Evolutionary conservation across 805 yeast species (phyloP).

Genomic region (Schwanniomyces yamadae): DNA sequence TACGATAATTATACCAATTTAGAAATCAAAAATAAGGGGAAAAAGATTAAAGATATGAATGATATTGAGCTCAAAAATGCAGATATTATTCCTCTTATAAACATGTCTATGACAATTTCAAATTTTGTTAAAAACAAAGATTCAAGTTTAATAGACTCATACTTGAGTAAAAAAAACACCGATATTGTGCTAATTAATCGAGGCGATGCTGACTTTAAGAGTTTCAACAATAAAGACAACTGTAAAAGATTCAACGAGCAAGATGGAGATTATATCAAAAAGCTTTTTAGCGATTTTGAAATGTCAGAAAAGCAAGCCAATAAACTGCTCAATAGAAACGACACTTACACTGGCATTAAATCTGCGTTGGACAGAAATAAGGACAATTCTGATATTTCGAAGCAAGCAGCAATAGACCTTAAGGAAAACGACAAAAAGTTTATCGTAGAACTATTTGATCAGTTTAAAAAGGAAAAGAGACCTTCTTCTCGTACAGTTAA

Average conservation of each 20-base stretch:
- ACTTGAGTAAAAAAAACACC: slow-evolving; percentile 12
- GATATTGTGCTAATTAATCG: background rate
- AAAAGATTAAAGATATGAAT: slow-evolving; percentile 18
- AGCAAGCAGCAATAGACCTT: background rate
- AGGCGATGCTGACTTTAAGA: too few species aligned
- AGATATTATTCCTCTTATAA: slow-evolving; percentile 43
- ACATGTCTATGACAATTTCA: slow-evolving; percentile 51
- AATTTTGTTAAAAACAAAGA: slow-evolving; percentile 50
- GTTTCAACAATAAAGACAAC: too few species aligned
- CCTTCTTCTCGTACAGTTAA: background rate
- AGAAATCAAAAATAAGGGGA: slow-evolving; percentile 20
- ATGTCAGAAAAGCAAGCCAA: too few species aligned
- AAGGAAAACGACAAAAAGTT: slow-evolving; percentile 17
- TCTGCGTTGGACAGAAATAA: too few species aligned
- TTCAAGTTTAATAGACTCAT: slow-evolving; percentile 32
- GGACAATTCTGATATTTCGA: too few species aligned
- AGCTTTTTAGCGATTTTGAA: slow-evolving; percentile 19
- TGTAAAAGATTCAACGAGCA: background rate
- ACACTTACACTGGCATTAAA: too few species aligned
- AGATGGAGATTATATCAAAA: slow-evolving; percentile 12
- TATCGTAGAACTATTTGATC: slow-evolving; percentile 18
- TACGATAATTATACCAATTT: slow-evolving; percentile 22
- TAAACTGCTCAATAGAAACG: too few species aligned
- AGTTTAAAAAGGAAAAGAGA: slow-evolving; percentile 7
- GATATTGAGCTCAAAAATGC: slow-evolving; percentile 17